phyloP scores from a whole-genome alignment of 2,329 filamentous ascomycete species.

The Alternaria sp. region DNA sequence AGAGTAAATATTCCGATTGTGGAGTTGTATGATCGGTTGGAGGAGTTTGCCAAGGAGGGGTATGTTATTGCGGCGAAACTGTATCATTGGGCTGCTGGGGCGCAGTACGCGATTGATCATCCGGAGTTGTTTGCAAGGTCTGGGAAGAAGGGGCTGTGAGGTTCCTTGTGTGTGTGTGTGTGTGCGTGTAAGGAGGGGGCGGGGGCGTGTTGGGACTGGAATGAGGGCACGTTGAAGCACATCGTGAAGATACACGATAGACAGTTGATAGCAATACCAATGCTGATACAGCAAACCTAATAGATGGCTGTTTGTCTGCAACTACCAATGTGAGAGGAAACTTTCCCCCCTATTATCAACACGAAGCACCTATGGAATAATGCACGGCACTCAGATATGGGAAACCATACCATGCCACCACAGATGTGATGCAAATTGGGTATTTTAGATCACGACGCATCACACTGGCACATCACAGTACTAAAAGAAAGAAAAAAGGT shows the following conservation, averaged over 20 bases:
- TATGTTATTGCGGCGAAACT: conserved; percentile 42
- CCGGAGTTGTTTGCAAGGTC: conserved; percentile 32
- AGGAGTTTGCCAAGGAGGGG: conserved; percentile 35
- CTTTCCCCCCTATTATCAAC: no score
- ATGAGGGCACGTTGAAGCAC: background rate
- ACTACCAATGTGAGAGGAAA: no score
- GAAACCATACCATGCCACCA: background rate
- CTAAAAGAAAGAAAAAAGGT: background rate
- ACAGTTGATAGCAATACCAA: no score
- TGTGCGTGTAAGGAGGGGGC: no score
- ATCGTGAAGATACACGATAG: no score
- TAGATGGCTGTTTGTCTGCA: no score
- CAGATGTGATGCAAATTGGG: background rate
- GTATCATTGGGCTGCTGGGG: conserved; percentile 43
- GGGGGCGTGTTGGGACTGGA: background rate
- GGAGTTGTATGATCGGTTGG: conserved; percentile 35
- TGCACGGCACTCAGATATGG: background rate
- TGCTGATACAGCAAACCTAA: no score
- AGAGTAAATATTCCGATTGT: conserved; percentile 36
- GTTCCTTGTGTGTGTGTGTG: background rate
- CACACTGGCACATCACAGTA: background rate
- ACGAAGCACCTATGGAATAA: no score
- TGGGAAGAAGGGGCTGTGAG: conserved; percentile 8
- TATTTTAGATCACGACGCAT: background rate
- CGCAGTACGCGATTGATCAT: conserved; percentile 38